A percentile compares a stretch with the other conserved stretches of the same genome.
These are phyloP conservation scores for Candida caryicola DNA, from an alignment of 805 yeast species.

Conservation along the genomic window DNA sequence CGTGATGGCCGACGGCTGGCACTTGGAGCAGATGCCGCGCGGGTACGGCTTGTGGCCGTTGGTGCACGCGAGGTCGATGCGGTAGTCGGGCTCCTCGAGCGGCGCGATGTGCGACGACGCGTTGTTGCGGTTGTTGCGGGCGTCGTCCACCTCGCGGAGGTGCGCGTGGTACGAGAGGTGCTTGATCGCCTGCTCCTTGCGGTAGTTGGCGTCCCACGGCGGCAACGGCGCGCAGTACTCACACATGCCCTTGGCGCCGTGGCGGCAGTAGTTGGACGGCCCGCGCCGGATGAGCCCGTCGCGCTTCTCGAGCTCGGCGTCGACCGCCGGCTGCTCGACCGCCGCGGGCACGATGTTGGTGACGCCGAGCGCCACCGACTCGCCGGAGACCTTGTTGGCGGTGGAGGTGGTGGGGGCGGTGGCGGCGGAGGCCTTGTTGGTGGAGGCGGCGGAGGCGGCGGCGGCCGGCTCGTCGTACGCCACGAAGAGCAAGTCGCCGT, in stretches of 20 bases:
- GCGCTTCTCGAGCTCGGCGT: conserved; percentile 58
- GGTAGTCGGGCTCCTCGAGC: conserved; percentile 64
- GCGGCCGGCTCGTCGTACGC: conserved; percentile 24
- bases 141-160: conserved; percentile 66
- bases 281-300: conserved; percentile 72
- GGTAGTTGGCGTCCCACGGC: conserved; percentile 86
- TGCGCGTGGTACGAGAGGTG: conserved; percentile 87
- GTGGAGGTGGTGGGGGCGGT: background rate
- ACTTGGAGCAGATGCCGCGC: conserved; percentile 87
- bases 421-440: conserved; percentile 16
- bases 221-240: conserved; percentile 95
- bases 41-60: conserved; percentile 95
- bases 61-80: conserved; percentile 61
- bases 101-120: conserved; percentile 75
- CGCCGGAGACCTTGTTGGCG: background rate
- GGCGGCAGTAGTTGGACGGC: conserved; percentile 68
- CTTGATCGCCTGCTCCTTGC: conserved; percentile 72
- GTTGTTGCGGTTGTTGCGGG: conserved; percentile 56
- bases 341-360: background rate
- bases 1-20: conserved; percentile 95
- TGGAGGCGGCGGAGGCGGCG: background rate
- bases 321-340: conserved; percentile 38
- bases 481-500: conserved; percentile 57
- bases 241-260: conserved; percentile 94
- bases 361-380: background rate